Base-by-base conservation (phyloP, 495 filamentous ascomycete genomes). In the Oleoguttula mirabilis region DNA sequence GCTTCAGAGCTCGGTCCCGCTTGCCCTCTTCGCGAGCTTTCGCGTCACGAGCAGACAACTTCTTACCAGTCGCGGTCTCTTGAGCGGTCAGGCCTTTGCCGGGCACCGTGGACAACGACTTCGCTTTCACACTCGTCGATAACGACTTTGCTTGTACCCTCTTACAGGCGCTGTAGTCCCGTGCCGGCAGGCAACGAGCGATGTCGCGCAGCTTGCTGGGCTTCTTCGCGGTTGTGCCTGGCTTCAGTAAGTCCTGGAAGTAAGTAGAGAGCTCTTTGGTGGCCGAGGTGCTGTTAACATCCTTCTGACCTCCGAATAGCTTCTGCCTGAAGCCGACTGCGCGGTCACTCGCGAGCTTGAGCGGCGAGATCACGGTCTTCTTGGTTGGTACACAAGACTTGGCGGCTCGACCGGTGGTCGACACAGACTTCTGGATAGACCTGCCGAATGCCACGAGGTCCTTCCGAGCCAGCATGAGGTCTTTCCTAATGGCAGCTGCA, bases 251-350 rank as follows among this genome's bases (percentile, higher is more conserved):
- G 34, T 43, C 25, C 23, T 49, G 39, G 4, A 49, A 11, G 12
- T 28, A 35, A 1, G 36, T 22, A 3, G 39, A 32, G 24, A 49
- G 32, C 32, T 49, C 46, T 24, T 43, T 49, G 32, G 32, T 23
- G 10, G 34, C 33, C 3, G 45, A 41, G 22, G 38, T 36, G 32
- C 21, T 41, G 21, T 41, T 41, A 45, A 24, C 39, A 8, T 21
- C 20, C 40, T 32, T 22, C 27, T 45, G 36, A 12, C 47, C 25
- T n/a, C 40, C 41, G 21, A 33, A 12, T 14, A 52, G 14, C 32
- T 27, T 32, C 24, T 38, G 3, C 23, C 28, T 31, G 38, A 52
- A 21, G 1, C 39, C 21, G 3, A 38, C 4, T 1, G 49, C 49
- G 11, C 30, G 36, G 33, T 47, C 31, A 7, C 32, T 40, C 4